phyloP scores from a whole-genome alignment of 768 basidiomycete species.

The Dioszegia aurantiaca region DNA sequence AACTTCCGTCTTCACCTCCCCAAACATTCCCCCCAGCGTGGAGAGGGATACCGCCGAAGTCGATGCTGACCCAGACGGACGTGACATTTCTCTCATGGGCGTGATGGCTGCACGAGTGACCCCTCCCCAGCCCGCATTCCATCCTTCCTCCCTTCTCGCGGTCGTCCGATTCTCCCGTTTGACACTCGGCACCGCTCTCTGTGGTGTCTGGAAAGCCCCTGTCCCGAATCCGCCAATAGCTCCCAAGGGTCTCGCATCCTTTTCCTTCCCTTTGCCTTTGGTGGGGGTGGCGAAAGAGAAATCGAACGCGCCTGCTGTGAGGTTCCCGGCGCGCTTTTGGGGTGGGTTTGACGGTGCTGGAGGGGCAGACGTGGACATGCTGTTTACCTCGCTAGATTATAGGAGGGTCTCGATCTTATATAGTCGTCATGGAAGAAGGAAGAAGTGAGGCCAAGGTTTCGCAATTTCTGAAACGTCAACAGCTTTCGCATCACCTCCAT shows the following conservation, averaged over 20 bases:
- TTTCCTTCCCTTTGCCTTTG: conserved; percentile 14
- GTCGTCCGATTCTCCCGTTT: not conserved
- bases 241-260: conserved; percentile 1
- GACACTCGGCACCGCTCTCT: not conserved
- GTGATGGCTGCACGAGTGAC: not conserved
- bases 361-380: not conserved
- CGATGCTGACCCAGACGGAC: not conserved
- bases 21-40: not conserved
- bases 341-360: not conserved
- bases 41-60: not conserved
- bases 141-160: not conserved
- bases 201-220: not conserved
- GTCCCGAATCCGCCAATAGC: not conserved
- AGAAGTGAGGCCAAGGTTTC: not conserved
- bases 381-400: too few species aligned
- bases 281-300: conserved; percentile 28
- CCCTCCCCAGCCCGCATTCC: not conserved
- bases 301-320: conserved; percentile 28
- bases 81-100: conserved; percentile 1
- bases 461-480: too few species aligned
- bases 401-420: not conserved
- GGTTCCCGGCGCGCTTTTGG: conserved; percentile 19
- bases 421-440: not conserved
- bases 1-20: not conserved
- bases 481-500: too few species aligned